A percentile compares a stretch with the other conserved stretches of the same genome.
Conservation (phyloP, 371 early-diverging fungal genomes). For the Apophysomyces sp. region DNA sequence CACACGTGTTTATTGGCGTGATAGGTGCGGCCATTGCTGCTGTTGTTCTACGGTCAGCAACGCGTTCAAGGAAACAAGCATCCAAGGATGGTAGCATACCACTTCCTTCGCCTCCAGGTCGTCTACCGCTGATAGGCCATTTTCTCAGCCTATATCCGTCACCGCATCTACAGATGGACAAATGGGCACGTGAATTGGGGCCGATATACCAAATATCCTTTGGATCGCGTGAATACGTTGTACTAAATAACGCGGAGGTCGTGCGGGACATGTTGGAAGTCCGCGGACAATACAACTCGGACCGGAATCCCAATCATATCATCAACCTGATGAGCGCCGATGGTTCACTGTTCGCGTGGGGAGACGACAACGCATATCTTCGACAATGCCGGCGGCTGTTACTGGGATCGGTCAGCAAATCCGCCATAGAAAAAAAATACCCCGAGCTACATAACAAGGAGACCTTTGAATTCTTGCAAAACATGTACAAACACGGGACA, state of each 20-base stretch:
- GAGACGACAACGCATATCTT: background rate
- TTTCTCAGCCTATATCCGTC: background rate
- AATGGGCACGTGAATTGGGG: conserved; percentile 4
- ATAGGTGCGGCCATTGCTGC: background rate
- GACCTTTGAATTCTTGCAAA: background rate
- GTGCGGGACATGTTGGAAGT: conserved; percentile 1
- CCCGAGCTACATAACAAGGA: background rate
- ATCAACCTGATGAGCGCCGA: background rate
- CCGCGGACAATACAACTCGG: conserved; percentile 3
- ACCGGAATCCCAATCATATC: background rate
- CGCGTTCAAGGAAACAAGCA: background rate
- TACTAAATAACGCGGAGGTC: conserved; percentile 2
- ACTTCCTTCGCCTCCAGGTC: background rate
- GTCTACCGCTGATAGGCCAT: conserved; percentile 6
- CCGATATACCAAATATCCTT: conserved; percentile 2
- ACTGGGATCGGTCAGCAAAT: conserved; percentile 1
- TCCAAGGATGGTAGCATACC: background rate
- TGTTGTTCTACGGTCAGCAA: background rate
- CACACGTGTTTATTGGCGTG: background rate
- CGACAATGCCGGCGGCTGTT: conserved; percentile 1
- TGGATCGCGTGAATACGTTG: background rate
- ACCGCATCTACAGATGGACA: background rate
- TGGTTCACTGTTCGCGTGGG: conserved; percentile 2
- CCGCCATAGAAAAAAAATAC: conserved; percentile 1
- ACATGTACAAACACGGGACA: background rate